Evolutionary conservation across 495 filamentous ascomycete species (phyloP), one percentile per base, ranked within the genome.

Genomic region (Neurospora sp.): DNA sequence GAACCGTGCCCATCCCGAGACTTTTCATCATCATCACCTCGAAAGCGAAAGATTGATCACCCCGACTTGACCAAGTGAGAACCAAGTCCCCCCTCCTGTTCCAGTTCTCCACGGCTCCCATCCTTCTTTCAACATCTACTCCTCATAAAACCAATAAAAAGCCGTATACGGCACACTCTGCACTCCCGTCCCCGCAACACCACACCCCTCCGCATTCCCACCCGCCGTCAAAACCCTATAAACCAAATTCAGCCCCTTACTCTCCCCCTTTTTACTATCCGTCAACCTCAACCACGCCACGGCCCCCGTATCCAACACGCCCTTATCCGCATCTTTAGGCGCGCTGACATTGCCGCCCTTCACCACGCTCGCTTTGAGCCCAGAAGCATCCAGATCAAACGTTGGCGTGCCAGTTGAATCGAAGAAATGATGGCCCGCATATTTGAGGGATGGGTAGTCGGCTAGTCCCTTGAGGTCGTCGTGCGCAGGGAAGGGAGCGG

Each of bases 211-310:
- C 9, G 88, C 70, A 38, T 76, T 77, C 24, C 92, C 92, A n/a
- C 89, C 89, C 15, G 88, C 88, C 1, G 91, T 93, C 71, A 88
- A 78, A 24, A 94, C 88, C 40, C 92, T 87, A 78, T 92, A 93
- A 4, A 92, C 89, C 43, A 86, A 78, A 74, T 82, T 80, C 11
- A 87, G 45, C 48, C 85, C 89, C 54, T 79, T 71, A 73, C 86
- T 86, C 2, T 82, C 81, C 31, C 81, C 80, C 42, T 85, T 86
- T 8, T 45, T 71, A 43, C 71, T 79, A 48, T 86, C 84, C 71
- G 79, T 82, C 72, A 94, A 82, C 69, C 84, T 82, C 73, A 93
- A 83, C 92, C 92, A 94, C 71, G 87, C 81, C 54, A 93, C 90
- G 70, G 90, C 86, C 15, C 86, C 84, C 31, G 83, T 84, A 24